Base-by-base conservation (phyloP, 169 alveolate species). In the Theileria annulata region DNA sequence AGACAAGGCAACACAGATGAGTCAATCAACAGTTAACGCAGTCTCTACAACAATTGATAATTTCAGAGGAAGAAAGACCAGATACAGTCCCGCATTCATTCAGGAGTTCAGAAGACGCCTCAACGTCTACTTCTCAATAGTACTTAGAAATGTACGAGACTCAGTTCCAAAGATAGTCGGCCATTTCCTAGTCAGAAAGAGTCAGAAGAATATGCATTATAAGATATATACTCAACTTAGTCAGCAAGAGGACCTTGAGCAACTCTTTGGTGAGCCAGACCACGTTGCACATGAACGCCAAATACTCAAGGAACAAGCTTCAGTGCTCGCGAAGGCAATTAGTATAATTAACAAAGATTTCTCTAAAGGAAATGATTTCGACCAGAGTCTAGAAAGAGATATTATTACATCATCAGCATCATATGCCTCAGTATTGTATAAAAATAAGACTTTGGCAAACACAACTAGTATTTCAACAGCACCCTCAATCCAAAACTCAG, bases 141-240 rank as follows among this genome's bases (percentile, higher is more conserved):
- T 97, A 21, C 93, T 97, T 17, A 94, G 99, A 81, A 96, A 96
- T 81, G 94, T 98, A 42, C 92, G 99, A 86, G 99, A 98, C 88
- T 87, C 97, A 19, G 97, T 98, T 17, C 99, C 99, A 0, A 98
- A 97, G 91, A 89, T 93, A 21, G 95, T 98, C 66, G 99, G 99
- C 12, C 95, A 94, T 86, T 97, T 97, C 76, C 85, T 93, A 51
- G 94, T 93, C 19, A 82, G 96, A 54, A 87, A 87, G 71, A 78
- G 86, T 0, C 93, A 78, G 60, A 77, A 73, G 66, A 86, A 82
- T 76, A 81, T 90, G 92, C 94, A 86, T 49, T 87, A 83, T 66
- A 86, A 82, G 49, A 67, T 90, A 3, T 90, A 90, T 63, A 83
- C 94, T 5, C 86, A 78, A 30, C 78, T 90, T 51, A 90, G 80